These are phyloP conservation scores for Neophaeococcomyces aloes DNA, from an alignment of 2,329 filamentous ascomycete species.

Conservation along the genomic window DNA sequence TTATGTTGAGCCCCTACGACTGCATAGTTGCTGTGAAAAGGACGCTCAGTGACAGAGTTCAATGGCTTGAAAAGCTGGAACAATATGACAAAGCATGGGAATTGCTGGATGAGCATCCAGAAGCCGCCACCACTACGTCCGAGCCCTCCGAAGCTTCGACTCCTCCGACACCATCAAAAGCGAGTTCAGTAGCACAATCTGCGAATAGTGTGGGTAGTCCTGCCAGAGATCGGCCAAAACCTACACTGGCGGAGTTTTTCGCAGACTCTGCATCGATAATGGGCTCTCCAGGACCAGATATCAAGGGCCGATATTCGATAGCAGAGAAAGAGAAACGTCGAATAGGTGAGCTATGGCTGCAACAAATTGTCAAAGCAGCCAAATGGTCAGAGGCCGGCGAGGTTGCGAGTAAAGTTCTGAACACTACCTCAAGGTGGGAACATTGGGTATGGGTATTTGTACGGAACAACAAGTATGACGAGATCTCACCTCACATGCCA, in stretches of 20 bases:
- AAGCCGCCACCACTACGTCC: constrained; percentile 41
- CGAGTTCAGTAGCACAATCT: constrained; percentile 18
- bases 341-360: constrained; percentile 87
- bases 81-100: constrained; percentile 82
- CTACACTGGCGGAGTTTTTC: constrained; percentile 56
- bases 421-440: constrained; percentile 74
- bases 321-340: constrained; percentile 79
- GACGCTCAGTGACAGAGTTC: constrained; percentile 72
- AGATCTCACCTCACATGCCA: constrained; percentile 78
- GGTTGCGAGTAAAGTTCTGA: constrained; percentile 72
- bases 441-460: constrained; percentile 93
- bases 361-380: constrained; percentile 63
- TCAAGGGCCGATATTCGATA: constrained; percentile 42
- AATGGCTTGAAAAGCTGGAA: constrained; percentile 72
- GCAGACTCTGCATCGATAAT: constrained; percentile 58
- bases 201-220: constrained; percentile 24
- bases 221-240: constrained; percentile 27
- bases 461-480: constrained; percentile 73
- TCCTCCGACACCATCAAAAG: constrained; percentile 31
- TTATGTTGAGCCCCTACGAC: constrained; percentile 93
- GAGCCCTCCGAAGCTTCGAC: constrained; percentile 30
- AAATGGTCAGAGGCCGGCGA: constrained; percentile 71
- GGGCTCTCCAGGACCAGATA: constrained; percentile 40
- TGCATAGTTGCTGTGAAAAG: constrained; percentile 86
- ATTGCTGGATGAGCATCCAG: constrained; percentile 77